Conservation (phyloP, 2,329 filamentous ascomycete genomes). For the Fusarium sambucinum region DNA sequence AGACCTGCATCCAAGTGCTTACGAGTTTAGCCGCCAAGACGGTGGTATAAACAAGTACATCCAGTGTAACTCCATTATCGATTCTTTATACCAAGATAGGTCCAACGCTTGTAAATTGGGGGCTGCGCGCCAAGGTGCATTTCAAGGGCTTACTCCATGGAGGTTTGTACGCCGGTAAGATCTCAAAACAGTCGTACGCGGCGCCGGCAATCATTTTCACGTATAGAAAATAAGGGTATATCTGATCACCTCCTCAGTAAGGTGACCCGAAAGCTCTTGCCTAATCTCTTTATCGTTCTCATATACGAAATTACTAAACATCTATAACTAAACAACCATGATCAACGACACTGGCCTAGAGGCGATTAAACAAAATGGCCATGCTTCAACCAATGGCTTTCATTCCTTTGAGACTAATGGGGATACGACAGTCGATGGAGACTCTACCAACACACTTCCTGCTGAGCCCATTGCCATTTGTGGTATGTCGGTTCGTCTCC, state of each 20-base stretch:
- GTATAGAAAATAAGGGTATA: neutral
- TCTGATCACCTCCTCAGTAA: neutral
- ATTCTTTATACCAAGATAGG: neutral
- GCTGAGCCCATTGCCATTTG: constrained; percentile 12
- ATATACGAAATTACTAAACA: neutral
- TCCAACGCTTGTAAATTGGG: neutral
- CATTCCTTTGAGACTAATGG: neutral
- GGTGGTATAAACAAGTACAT: neutral
- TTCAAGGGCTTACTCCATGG: neutral
- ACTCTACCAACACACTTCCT: no score
- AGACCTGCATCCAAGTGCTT: neutral
- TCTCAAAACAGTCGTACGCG: neutral
- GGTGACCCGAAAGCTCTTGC: no score
- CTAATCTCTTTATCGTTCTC: neutral
- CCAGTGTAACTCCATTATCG: neutral
- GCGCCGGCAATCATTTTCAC: neutral
- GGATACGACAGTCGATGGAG: neutral
- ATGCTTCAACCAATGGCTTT: neutral
- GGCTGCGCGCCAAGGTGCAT: no score
- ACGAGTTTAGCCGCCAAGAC: neutral
- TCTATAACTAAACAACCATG: neutral
- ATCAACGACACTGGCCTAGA: neutral
- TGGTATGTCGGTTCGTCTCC: constrained; percentile 3
- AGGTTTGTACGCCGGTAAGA: no score
- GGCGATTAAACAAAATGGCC: neutral